Conservation (phyloP, 2,329 filamentous ascomycete genomes). For the Fusarium xyrophilum region DNA sequence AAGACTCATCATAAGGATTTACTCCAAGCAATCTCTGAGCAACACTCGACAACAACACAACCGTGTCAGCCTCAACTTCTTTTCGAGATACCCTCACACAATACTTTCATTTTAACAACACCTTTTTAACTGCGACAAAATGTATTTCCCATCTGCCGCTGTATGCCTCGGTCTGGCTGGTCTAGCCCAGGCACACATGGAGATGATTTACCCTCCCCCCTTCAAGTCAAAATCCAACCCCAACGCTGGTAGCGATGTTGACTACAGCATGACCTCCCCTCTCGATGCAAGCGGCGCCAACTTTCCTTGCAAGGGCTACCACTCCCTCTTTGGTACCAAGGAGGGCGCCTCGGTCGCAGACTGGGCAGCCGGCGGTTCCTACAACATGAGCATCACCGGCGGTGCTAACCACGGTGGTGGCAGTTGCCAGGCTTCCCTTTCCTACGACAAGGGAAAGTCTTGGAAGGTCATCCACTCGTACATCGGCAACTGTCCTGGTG, state of each 20-base stretch:
- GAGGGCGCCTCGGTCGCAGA: constrained; percentile 62
- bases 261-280: constrained; percentile 77
- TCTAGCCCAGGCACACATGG: constrained; percentile 62
- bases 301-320: constrained; percentile 78
- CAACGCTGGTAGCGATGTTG: constrained; percentile 56
- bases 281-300: constrained; percentile 66
- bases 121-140: constrained; percentile 35
- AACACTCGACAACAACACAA: constrained; percentile 13
- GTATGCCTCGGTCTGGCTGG: constrained; percentile 52
- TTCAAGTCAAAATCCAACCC: constrained; percentile 62
- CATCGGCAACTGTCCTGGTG: constrained; percentile 60
- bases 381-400: constrained; percentile 70
- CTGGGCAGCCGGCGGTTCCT: constrained; percentile 67
- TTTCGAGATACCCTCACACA: constrained; percentile 25
- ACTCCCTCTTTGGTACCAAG: constrained; percentile 55
- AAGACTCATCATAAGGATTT: constrained; percentile 3
- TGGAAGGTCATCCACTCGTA: constrained; percentile 72
- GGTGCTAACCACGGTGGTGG: constrained; percentile 71
- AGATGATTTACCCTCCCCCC: constrained; percentile 60
- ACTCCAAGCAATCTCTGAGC: constrained; percentile 15
- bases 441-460: constrained; percentile 72
- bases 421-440: constrained; percentile 77
- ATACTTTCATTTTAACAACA: not conserved
- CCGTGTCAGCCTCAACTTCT: constrained; percentile 4
- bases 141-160: constrained; percentile 52